These are phyloP conservation scores for Coemansia sp. DNA, from an alignment of 192 early-diverging fungal genomes.

Conservation along the genomic window DNA sequence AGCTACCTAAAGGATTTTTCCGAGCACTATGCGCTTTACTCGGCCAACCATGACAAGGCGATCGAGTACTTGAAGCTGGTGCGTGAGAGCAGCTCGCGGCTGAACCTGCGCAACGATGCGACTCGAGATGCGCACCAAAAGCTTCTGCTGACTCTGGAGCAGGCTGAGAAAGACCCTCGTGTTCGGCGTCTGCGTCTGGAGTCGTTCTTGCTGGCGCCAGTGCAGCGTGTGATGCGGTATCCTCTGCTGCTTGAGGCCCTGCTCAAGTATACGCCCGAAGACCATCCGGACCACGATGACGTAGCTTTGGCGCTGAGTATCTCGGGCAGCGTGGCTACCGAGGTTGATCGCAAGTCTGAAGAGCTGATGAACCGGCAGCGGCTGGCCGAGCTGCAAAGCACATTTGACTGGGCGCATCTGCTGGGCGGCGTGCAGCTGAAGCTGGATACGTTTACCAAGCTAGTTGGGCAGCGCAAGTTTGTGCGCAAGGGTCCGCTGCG, in stretches of 20 bases:
- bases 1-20: conserved; percentile 55
- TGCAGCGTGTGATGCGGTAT: conserved; percentile 54
- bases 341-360: conserved; percentile 52
- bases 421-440: conserved; percentile 53
- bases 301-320: conserved; percentile 52
- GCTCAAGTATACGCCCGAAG: conserved; percentile 51
- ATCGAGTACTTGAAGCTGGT: conserved; percentile 53
- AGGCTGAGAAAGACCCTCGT: conserved; percentile 45
- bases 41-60: conserved; percentile 54
- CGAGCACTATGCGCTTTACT: conserved; percentile 52
- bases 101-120: conserved; percentile 41
- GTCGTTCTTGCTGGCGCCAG: conserved; percentile 50
- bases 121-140: conserved; percentile 46
- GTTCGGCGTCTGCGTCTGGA: conserved; percentile 45
- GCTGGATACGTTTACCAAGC: conserved; percentile 49
- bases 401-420: conserved; percentile 50
- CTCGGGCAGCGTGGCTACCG: conserved; percentile 46
- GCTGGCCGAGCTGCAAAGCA: conserved; percentile 50
- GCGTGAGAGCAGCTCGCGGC: conserved; percentile 48
- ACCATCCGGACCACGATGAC: conserved; percentile 48
- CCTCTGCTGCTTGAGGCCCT: conserved; percentile 49
- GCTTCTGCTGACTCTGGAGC: conserved; percentile 45
- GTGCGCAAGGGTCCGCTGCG: conserved; percentile 54
- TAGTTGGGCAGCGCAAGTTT: conserved; percentile 52
- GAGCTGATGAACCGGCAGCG: conserved; percentile 51